These are phyloP conservation scores for Lentinus brumalis DNA, from an alignment of 768 basidiomycete genomes.

Conservation along the genomic window DNA sequence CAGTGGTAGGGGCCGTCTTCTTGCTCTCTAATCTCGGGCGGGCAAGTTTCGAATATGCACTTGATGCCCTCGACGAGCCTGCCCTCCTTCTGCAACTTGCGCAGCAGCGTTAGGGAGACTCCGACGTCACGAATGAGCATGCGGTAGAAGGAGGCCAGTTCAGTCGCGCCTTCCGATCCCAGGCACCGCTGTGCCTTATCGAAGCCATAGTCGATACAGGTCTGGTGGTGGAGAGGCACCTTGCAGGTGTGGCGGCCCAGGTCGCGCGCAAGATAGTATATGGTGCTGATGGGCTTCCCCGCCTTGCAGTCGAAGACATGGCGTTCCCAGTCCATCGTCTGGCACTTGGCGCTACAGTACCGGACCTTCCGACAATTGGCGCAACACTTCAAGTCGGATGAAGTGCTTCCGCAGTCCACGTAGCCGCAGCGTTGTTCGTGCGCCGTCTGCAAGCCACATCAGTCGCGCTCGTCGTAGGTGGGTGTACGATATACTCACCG, in stretches of 20 bases:
- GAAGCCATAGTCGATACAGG: slow-evolving; percentile 41
- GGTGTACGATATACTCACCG: no score
- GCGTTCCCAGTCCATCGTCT: slow-evolving; percentile 31
- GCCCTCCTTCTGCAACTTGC: slow-evolving; percentile 17
- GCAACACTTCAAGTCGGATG: background rate
- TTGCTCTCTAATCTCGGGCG: slow-evolving; percentile 1
- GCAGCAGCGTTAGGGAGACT: slow-evolving; percentile 21
- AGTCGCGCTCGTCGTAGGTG: background rate
- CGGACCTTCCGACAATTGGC: slow-evolving; percentile 19
- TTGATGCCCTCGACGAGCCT: slow-evolving; percentile 38
- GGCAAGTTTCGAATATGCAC: slow-evolving; percentile 21
- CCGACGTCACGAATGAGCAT: slow-evolving; percentile 23
- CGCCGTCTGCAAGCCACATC: no score
- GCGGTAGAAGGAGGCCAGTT: slow-evolving; percentile 35
- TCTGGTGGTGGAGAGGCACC: slow-evolving; percentile 35
- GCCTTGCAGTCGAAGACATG: slow-evolving; percentile 39
- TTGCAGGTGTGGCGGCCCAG: slow-evolving; percentile 28
- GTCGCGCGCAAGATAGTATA: slow-evolving; percentile 33
- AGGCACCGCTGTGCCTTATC: slow-evolving; percentile 33
- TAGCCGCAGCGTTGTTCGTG: no score
- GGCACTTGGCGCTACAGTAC: slow-evolving; percentile 39
- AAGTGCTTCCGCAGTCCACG: background rate
- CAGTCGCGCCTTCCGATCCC: slow-evolving; percentile 23
- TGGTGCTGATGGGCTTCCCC: slow-evolving; percentile 30
- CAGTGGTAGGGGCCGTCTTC: slow-evolving; percentile 37